Conservation (phyloP, 495 filamentous ascomycete genomes). For the Trichoderma gamsii region DNA sequence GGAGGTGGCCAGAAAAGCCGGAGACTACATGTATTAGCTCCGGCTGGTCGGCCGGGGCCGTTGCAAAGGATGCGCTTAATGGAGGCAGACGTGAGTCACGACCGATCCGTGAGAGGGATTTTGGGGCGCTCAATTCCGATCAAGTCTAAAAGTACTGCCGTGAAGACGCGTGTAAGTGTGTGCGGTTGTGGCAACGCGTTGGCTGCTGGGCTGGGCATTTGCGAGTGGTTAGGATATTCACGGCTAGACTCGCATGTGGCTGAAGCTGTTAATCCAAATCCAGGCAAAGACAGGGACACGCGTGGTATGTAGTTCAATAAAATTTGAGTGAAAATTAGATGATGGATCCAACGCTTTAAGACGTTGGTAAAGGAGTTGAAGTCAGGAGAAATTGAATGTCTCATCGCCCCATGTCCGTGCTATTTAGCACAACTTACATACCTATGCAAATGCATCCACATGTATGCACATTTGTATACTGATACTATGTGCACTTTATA, state of each 20-base stretch:
- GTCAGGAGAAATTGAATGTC: not conserved
- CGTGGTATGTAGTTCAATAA: not conserved
- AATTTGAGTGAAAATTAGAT: not conserved
- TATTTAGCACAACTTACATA: not conserved
- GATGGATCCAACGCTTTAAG: not conserved
- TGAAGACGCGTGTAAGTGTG: not conserved
- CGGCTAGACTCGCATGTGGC: conserved; percentile 9
- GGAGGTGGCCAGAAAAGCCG: not conserved
- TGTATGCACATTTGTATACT: too few relatives aligned
- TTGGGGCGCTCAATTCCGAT: not conserved
- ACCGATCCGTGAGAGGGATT: not conserved
- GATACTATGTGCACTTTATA: too few relatives aligned
- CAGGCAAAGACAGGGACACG: not conserved
- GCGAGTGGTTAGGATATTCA: conserved; percentile 1
- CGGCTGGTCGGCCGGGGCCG: not conserved
- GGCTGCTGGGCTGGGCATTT: not conserved
- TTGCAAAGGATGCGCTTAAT: not conserved
- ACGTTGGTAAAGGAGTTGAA: not conserved
- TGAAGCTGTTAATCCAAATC: not conserved
- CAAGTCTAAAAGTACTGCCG: not conserved
- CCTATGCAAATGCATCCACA: too few relatives aligned
- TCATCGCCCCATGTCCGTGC: not conserved
- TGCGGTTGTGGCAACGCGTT: not conserved
- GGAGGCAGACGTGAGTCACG: not conserved
- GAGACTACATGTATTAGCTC: not conserved